Base-by-base conservation (phyloP, 2,329 filamentous ascomycete genomes). In the Aspergillus alliaceus region DNA sequence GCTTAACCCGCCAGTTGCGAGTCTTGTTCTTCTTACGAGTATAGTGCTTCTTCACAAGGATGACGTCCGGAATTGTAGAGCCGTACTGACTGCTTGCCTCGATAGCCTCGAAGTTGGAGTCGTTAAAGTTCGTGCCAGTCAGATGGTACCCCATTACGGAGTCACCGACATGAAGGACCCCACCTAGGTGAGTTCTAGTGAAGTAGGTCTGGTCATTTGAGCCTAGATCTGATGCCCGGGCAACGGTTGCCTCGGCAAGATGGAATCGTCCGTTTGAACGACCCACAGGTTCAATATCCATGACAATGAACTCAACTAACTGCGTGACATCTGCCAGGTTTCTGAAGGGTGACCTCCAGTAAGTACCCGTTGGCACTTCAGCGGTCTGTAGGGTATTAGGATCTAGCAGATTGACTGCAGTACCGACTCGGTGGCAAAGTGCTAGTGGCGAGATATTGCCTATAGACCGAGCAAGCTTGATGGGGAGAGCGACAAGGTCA, bases 31-130 rank as follows among this genome's bases (percentile, higher is more conserved):
- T 96, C 77, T 90, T 89, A 66, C 90, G 86, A 57, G 89, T 86
- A 78, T 96, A 99, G 82, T 91, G 88, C 77, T 99, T 99, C 91
- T 96, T 98, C 74, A 99, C 91, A 3, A 99, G 83, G 6, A 99
- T 79, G 0, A 98, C 95, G 69, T 99, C 95, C 0, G 95, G 95
- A 55, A 99, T 90, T 3, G 83, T 86, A 3, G 87, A 88, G 2
- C 85, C 80, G 76, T 96, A 93, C 51, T 88, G 86, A 73, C 86
- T 86, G 53, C 88, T 91, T 51, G 84, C 77, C 75, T 97, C 92
- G 32, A 97, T 83, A 5, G 88, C 90, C 66, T 96, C 92, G 65
- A 89, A 92, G 65, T 96, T 84, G 9, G 84, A 80, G 71, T 92
- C 95, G 82, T 99, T 98, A 82, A 93, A 97, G 75, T 96, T 96